A percentile compares a stretch with the other conserved stretches of the same genome.
phyloP scores from a whole-genome alignment of 2,329 filamentous ascomycete genomes.

The Aspergillus floridensis region DNA sequence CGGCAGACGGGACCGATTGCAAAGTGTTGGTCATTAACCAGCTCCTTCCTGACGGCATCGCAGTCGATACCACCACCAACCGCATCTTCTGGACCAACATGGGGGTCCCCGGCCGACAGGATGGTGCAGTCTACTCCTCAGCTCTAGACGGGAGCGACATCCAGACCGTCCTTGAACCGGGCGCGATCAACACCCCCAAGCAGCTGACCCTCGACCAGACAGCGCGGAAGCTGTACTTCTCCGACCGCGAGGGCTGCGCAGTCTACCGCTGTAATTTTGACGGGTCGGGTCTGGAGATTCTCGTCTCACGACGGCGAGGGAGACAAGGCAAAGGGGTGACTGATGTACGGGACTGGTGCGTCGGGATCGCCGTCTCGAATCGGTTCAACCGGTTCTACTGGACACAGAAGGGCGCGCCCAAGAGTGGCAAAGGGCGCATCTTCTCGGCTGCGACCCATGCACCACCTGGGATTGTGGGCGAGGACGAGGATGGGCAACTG shows the following conservation, averaged over 20 bases:
- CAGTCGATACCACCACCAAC: slow-evolving; percentile 30
- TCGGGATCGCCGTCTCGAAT: slow-evolving; percentile 53
- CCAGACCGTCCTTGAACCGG: slow-evolving; percentile 43
- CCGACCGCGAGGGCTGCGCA: slow-evolving; percentile 46
- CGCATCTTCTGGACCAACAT: slow-evolving; percentile 54
- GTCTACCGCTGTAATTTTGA: slow-evolving; percentile 38
- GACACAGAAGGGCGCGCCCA: slow-evolving; percentile 59
- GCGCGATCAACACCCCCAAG: slow-evolving; percentile 51
- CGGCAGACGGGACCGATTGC: slow-evolving; percentile 18
- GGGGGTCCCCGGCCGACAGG: slow-evolving; percentile 41
- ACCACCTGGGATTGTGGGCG: too few relatives aligned
- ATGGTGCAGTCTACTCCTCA: slow-evolving; percentile 47
- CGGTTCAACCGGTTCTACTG: slow-evolving; percentile 53
- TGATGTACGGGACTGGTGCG: slow-evolving; percentile 50
- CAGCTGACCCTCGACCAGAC: slow-evolving; percentile 35
- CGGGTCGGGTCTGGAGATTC: slow-evolving; percentile 32
- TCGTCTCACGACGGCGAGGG: slow-evolving; percentile 34
- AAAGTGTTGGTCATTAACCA: slow-evolving; percentile 16
- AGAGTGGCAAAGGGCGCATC: slow-evolving; percentile 53
- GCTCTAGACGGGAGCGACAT: slow-evolving; percentile 52
- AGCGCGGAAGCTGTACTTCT: slow-evolving; percentile 39
- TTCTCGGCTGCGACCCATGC: slow-evolving; percentile 48
- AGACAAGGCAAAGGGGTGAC: slow-evolving; percentile 23
- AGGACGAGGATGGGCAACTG: too few relatives aligned
- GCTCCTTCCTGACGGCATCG: slow-evolving; percentile 47